These are phyloP conservation scores for Raffaelea ambrosiae DNA, from an alignment of 2,329 filamentous ascomycete species.

Conservation along the genomic window DNA sequence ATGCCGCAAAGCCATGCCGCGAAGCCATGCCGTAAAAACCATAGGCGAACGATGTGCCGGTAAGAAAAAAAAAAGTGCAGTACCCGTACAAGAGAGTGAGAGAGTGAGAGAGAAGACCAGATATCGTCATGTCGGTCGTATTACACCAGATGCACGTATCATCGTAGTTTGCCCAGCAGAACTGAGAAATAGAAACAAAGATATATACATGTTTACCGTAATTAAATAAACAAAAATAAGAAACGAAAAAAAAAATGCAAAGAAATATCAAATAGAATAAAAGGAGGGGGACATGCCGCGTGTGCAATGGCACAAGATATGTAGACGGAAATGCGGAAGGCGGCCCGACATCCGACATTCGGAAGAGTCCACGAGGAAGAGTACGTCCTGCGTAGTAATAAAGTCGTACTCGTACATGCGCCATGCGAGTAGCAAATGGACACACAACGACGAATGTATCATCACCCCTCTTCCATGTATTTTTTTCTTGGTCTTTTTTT, in stretches of 20 bases:
- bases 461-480: too few species aligned
- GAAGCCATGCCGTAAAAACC: background rate
- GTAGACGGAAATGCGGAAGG: background rate
- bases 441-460: background rate
- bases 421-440: background rate
- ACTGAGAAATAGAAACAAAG: background rate
- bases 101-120: too few species aligned
- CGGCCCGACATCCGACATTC: too few species aligned
- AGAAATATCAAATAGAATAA: background rate
- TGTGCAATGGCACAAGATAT: background rate
- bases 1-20: background rate
- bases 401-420: background rate
- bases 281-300: background rate
- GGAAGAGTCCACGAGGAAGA: too few species aligned
- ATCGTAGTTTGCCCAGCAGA: background rate
- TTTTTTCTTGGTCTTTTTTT: too few species aligned
- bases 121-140: background rate
- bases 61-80: background rate
- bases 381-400: too few species aligned
- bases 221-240: background rate
- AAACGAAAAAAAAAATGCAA: background rate
- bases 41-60: background rate
- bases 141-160: background rate
- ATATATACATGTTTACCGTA: too few species aligned
- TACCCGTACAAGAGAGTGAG: too few species aligned